Evolutionary conservation across 2,329 filamentous ascomycete genomes (phyloP).

Genomic region (Cladosporium oxysporum): DNA sequence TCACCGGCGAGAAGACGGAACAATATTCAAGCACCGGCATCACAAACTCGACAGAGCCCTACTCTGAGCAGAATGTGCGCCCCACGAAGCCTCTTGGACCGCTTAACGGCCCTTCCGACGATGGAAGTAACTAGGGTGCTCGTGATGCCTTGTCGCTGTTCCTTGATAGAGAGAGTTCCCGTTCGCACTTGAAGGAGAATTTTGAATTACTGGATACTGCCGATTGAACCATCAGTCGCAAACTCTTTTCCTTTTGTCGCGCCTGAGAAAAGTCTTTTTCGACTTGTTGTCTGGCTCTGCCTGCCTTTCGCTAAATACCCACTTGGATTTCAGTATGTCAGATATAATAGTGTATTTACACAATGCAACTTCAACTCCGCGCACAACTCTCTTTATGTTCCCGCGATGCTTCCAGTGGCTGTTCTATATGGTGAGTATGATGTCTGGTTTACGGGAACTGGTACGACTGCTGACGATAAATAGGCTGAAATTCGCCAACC

Average conservation of each 20-base stretch:
- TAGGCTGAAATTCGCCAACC: background rate
- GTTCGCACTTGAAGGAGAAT: background rate
- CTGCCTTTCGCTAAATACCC: background rate
- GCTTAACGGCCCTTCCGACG: background rate
- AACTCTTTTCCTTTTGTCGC: background rate
- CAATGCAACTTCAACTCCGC: background rate
- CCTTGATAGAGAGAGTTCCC: no score
- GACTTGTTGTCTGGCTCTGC: background rate
- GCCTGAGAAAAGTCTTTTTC: background rate
- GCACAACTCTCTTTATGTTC: background rate
- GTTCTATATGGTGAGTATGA: background rate
- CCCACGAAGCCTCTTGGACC: slow-evolving; percentile 4
- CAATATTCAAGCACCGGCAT: slow-evolving; percentile 8
- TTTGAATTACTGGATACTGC: background rate
- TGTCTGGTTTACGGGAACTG: background rate
- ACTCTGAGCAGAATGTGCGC: background rate
- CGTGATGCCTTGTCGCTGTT: background rate
- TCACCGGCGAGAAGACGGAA: slow-evolving; percentile 12
- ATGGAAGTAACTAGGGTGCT: background rate
- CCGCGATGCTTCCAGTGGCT: background rate
- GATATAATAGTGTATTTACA: background rate
- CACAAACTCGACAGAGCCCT: slow-evolving; percentile 5
- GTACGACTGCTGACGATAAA: background rate
- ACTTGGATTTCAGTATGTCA: background rate
- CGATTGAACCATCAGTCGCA: background rate